Evolutionary conservation across 805 yeast species (phyloP), one percentile per base, ranked within the genome.

Genomic region (Cyberlindnera meyerae): DNA sequence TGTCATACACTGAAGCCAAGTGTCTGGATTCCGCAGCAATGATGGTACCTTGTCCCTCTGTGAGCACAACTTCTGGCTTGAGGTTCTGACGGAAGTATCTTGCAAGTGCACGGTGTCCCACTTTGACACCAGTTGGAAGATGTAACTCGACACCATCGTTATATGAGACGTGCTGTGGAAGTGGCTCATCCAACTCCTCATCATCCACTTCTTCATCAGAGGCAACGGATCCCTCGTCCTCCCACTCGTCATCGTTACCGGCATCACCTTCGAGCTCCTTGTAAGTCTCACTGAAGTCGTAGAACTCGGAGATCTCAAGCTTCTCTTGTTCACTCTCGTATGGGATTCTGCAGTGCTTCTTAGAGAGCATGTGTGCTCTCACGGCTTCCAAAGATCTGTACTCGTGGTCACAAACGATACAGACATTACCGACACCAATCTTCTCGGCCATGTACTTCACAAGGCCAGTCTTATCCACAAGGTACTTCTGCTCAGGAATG

Each of bases 271-370:
- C 47, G 16, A 49, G 27, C 8, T 39, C 46, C 16, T 39, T 50
- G 55, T 89, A 90, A 3, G 95, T 75, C 3, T 85, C 71, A 2
- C 79, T 67, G 66, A 89, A 93, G 57, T 93, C 96, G 57, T 90
- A 93, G 54, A 85, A 93, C 38, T 88, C 95, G 0, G 95, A 79
- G 14, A 90, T 75, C 60, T 93, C 98, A 39, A 86, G 65, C 57
- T 80, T 84, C 52, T 89, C 95, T 47, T 82, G 78, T 42, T 83
- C 88, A 5, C 73, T 58, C 51, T 93, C 97, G 58, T 86, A 93
- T 4, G 97, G 97, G 36, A 93, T 77, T 55, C 75, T 75, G 66
- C 89, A 83, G 60, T 93, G 98, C 45, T 83, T 77, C 65, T 93
- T 93, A 17, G 82, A 69, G 8, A 71, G 44, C 97, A 93, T 88